Base-by-base conservation (phyloP, 768 basidiomycete species). In the Gymnopilus dilepis region DNA sequence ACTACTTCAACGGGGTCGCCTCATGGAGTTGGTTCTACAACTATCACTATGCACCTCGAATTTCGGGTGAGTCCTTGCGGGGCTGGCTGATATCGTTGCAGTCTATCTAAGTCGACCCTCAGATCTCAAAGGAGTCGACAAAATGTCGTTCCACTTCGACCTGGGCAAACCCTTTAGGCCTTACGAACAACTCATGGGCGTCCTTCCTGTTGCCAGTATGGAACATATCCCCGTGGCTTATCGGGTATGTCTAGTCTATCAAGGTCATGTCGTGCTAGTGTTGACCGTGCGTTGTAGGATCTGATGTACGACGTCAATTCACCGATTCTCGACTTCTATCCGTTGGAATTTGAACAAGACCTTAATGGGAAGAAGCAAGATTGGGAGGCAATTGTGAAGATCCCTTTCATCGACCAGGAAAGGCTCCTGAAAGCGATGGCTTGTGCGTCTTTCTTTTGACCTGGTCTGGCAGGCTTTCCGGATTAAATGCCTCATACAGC, bases 1-100 rank as follows among this genome's bases (percentile, higher is more conserved):
- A 99, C 74, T 99, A 99, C 73, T 99, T 98, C 74, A 87, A 91
- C 63, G 97, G 97, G 5, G 95, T 99, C 17, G 92, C 95, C 5
- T 96, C 94, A 15, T 99, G 97, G 97, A 86, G 93, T 21, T 99
- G 97, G 97, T 99, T 97, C 79, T 99, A 99, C 77, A 80, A 96
- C 74, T 99, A 98, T 73, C 97, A 99, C 72, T 99, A 96, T 73
- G 92, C 97, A 0, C 97, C 97, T 21, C 87, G 95, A 28, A 98
- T 99, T 58, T 94, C 95, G 19, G 97, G 97, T 96, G 68, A 56
- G 82, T 71, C 15, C 6, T 34, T 37, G 34, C 34, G 34, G 34
- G 9, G 33, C 34, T 37, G 9, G 34, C 33, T 37, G 34, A n/a
- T 37, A 37, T 37, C 34, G 9, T 15, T 37, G 2, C 34, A 3